Percentiles rank a stretch among this genome's conserved stretches.
Evolutionary conservation across 2,329 filamentous ascomycete genomes (phyloP).

Genomic region (Ophiostoma piceae): DNA sequence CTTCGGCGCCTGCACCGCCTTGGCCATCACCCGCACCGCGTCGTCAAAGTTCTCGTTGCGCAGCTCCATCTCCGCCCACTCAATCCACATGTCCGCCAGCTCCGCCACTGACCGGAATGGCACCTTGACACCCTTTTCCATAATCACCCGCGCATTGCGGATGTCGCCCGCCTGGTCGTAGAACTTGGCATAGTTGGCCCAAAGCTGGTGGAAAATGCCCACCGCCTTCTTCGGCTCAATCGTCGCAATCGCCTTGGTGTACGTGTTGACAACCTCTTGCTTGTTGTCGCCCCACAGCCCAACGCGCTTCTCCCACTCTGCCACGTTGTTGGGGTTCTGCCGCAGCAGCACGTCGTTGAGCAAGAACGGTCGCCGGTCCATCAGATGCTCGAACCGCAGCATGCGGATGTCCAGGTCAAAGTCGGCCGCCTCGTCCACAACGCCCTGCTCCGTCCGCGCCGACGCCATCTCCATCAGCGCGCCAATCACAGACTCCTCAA

Average conservation of each 20-base stretch:
- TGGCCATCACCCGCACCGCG: constrained; percentile 92
- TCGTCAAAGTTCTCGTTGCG: constrained; percentile 94
- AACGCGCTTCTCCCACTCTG: constrained; percentile 97
- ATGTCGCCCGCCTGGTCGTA: constrained; percentile 87
- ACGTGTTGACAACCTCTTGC: constrained; percentile 84
- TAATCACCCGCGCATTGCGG: constrained; percentile 79
- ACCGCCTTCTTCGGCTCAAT: constrained; percentile 92
- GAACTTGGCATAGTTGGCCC: constrained; percentile 95
- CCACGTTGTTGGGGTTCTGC: constrained; percentile 93
- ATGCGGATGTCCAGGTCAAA: constrained; percentile 94
- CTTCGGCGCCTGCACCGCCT: constrained; percentile 94
- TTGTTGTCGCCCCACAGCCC: constrained; percentile 93
- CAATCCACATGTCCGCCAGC: constrained; percentile 96
- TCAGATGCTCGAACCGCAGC: constrained; percentile 96
- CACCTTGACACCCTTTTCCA: constrained; percentile 97
- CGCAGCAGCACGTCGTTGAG: constrained; percentile 92
- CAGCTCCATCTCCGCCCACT: constrained; percentile 98
- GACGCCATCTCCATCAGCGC: constrained; percentile 86
- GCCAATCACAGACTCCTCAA: constrained; percentile 92
- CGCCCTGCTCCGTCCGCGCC: constrained; percentile 69
- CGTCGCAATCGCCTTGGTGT: constrained; percentile 86
- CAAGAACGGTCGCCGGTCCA: constrained; percentile 93
- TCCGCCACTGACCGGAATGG: constrained; percentile 97
- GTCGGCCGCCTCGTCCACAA: constrained; percentile 75
- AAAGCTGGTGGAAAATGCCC: constrained; percentile 89